Conservation (phyloP, 2,329 filamentous ascomycete genomes). For the Leptographium radiaticola region DNA sequence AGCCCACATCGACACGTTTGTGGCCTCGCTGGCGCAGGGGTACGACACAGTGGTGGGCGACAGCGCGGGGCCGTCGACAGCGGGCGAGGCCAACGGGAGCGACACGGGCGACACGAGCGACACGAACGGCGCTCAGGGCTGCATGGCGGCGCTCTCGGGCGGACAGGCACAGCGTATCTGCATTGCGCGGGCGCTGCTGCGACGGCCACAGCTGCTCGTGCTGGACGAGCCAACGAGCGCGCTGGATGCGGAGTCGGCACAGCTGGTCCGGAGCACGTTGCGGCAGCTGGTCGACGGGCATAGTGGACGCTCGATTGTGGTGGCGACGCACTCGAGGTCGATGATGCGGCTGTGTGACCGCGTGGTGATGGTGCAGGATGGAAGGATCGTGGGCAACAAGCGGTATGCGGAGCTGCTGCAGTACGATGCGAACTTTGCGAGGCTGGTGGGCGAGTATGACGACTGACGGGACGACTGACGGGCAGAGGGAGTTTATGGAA, state of each 20-base stretch:
- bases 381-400: constrained; percentile 54
- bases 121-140: no score
- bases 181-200: constrained; percentile 66
- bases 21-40: constrained; percentile 54
- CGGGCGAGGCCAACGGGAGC: background rate
- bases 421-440: constrained; percentile 29
- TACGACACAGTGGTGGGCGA: constrained; percentile 67
- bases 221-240: constrained; percentile 81
- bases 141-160: constrained; percentile 49
- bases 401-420: constrained; percentile 43
- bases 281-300: background rate
- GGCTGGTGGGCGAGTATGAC: constrained; percentile 25
- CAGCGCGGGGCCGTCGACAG: constrained; percentile 35
- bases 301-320: constrained; percentile 43
- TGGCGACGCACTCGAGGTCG: constrained; percentile 69
- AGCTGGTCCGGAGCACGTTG: constrained; percentile 38
- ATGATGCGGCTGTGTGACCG: constrained; percentile 77
- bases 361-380: constrained; percentile 59
- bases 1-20: constrained; percentile 64
- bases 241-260: constrained; percentile 57
- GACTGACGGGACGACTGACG: constrained; percentile 6
- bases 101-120: background rate
- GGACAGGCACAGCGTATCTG: constrained; percentile 74
- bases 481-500: background rate
- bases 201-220: constrained; percentile 59